A percentile compares a stretch with the other conserved stretches of the same genome.
These are phyloP conservation scores for Fusarium chaquense DNA, from an alignment of 2,329 filamentous ascomycete species.

Conservation along the genomic window DNA sequence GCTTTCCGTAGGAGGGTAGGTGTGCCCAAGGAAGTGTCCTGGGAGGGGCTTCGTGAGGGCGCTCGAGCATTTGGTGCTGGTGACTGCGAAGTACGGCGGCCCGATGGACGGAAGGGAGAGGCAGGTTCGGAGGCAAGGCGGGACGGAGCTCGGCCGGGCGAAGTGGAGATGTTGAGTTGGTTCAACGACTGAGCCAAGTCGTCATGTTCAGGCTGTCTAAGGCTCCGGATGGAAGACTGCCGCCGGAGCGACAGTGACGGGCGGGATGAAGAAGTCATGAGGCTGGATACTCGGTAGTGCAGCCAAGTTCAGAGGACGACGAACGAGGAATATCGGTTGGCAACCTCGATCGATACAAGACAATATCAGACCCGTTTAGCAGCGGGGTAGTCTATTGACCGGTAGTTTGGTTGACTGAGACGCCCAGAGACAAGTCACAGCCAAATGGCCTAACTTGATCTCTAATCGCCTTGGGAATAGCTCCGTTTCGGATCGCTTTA, in stretches of 20 bases:
- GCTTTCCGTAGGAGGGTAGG: slow-evolving; percentile 67
- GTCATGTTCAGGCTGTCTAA: slow-evolving; percentile 45
- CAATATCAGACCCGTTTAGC: not conserved
- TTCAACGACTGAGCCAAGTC: slow-evolving; percentile 58
- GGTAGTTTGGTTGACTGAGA: slow-evolving; percentile 13
- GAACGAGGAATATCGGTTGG: slow-evolving; percentile 26
- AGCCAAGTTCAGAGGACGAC: slow-evolving; percentile 32
- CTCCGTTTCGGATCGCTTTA: slow-evolving; percentile 9
- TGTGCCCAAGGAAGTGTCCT: slow-evolving; percentile 60
- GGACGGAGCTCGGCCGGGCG: slow-evolving; percentile 48
- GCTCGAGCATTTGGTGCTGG: slow-evolving; percentile 44
- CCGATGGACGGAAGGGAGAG: slow-evolving; percentile 56
- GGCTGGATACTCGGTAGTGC: slow-evolving; percentile 2
- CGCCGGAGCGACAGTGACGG: slow-evolving; percentile 51
- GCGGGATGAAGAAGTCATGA: slow-evolving; percentile 50
- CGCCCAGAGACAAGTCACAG: slow-evolving; percentile 28
- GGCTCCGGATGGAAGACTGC: slow-evolving; percentile 51
- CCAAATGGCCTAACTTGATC: slow-evolving; percentile 30
- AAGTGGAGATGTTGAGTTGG: slow-evolving; percentile 58
- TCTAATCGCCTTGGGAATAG: slow-evolving; percentile 36
- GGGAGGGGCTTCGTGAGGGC: slow-evolving; percentile 59
- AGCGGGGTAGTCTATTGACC: slow-evolving; percentile 21
- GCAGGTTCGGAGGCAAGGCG: slow-evolving; percentile 55
- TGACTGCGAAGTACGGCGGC: slow-evolving; percentile 48
- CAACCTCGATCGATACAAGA: slow-evolving; percentile 1